Evolutionary conservation across 2,329 filamentous ascomycete genomes (phyloP).

Genomic region (Chaetothyriales sp.): DNA sequence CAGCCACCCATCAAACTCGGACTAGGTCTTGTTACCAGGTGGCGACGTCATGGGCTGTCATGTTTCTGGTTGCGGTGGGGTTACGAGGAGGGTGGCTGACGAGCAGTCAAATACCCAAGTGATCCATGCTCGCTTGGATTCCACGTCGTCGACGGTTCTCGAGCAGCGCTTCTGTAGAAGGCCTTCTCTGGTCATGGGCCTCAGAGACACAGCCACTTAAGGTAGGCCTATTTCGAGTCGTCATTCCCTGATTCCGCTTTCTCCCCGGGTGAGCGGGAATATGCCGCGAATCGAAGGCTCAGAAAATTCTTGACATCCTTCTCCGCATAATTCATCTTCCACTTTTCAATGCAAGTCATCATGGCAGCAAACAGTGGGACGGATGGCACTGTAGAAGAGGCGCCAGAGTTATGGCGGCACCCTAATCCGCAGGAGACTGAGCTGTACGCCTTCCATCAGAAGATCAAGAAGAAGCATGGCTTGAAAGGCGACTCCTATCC

Average conservation of each 20-base stretch:
- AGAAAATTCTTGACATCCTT: not conserved
- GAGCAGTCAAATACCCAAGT: too few relatives aligned
- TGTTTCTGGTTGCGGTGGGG: too few relatives aligned
- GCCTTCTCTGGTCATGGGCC: too few relatives aligned
- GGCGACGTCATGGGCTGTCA: too few relatives aligned
- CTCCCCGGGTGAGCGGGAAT: too few relatives aligned
- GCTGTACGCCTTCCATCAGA: slow-evolving; percentile 58
- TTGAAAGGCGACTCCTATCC: slow-evolving; percentile 53
- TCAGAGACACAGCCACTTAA: too few relatives aligned
- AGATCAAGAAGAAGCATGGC: slow-evolving; percentile 53
- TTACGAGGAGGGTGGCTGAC: too few relatives aligned
- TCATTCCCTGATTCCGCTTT: not conserved
- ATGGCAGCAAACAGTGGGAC: slow-evolving; percentile 3
- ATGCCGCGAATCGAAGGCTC: not conserved
- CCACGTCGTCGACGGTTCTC: not conserved
- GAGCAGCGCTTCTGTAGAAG: not conserved
- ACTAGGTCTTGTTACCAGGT: too few relatives aligned
- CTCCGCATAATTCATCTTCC: not conserved
- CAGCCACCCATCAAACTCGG: too few relatives aligned
- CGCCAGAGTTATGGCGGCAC: slow-evolving; percentile 56
- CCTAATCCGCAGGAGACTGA: slow-evolving; percentile 51
- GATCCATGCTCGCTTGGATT: too few relatives aligned
- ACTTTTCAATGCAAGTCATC: not conserved
- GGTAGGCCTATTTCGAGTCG: not conserved
- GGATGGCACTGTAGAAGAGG: slow-evolving; percentile 2